These are phyloP conservation scores for Mycena sp. DNA, from an alignment of 1,284 basidiomycete genomes.

Conservation along the genomic window DNA sequence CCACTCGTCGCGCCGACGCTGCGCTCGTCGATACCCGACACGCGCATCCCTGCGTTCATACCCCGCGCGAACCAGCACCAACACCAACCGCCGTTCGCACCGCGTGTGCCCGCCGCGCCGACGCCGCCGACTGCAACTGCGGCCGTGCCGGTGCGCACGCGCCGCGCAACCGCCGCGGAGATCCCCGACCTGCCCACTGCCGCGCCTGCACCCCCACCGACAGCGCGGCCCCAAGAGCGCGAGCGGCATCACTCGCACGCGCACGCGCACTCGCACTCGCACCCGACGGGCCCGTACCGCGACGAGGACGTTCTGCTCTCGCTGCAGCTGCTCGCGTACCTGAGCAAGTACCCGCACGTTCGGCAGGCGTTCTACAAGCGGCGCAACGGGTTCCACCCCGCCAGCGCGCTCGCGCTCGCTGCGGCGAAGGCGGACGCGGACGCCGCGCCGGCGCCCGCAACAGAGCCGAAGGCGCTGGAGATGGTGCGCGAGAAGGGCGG, in stretches of 20 bases:
- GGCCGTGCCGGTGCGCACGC: conserved; percentile 10
- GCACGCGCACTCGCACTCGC: conserved; percentile 45
- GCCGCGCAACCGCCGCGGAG: conserved; percentile 20
- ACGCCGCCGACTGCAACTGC: no score
- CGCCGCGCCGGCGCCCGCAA: conserved; percentile 26
- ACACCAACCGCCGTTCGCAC: conserved; percentile 17
- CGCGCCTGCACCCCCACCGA: background rate
- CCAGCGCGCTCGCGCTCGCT: conserved; percentile 47
- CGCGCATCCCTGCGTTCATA: no score
- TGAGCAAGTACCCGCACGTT: conserved; percentile 98
- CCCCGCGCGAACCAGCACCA: conserved; percentile 11
- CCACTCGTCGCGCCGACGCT: background rate
- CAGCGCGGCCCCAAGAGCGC: conserved; percentile 15
- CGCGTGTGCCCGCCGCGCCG: conserved; percentile 23
- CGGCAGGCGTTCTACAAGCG: conserved; percentile 96
- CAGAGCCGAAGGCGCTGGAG: conserved; percentile 25
- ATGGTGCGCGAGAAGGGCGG: conserved; percentile 23
- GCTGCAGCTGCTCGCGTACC: conserved; percentile 93
- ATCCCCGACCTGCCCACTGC: background rate
- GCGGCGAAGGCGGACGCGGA: conserved; percentile 43
- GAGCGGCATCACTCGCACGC: conserved; percentile 40
- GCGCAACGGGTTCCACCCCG: conserved; percentile 78
- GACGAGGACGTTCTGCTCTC: conserved; percentile 95
- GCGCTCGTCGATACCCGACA: background rate
- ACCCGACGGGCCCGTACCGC: conserved; percentile 72